Percentiles rank a stretch among this genome's conserved stretches.
Conservation (phyloP, 225 moss, liverwort and hornwort species). For the Bryoerythrophyllum caledonicum region DNA sequence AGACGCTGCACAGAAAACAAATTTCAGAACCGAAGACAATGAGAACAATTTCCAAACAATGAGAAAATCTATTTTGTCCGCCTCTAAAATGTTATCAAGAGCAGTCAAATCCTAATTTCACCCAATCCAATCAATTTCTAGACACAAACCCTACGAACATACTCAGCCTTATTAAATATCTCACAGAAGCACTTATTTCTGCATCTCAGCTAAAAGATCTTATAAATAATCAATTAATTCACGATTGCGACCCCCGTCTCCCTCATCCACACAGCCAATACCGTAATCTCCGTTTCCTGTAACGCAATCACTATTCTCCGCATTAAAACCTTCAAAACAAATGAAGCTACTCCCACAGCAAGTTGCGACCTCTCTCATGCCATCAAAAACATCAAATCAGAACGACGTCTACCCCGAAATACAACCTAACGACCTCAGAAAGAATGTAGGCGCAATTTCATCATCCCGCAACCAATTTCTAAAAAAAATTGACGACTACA, state of each 20-base stretch:
- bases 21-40: slow-evolving; percentile 13
- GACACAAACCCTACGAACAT: slow-evolving; percentile 19
- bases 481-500: too few relatives aligned
- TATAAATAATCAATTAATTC: not conserved
- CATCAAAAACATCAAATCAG: not conserved
- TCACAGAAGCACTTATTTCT: not conserved
- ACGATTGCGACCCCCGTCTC: not conserved
- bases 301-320: not conserved
- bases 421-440: not conserved
- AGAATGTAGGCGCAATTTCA: not conserved
- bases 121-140: slow-evolving; percentile 16
- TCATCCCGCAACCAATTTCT: not conserved
- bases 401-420: not conserved
- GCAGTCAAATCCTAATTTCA: not conserved
- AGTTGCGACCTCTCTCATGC: not conserved
- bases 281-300: not conserved
- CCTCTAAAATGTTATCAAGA: not conserved
- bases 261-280: not conserved
- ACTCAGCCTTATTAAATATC: not conserved
- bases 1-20: slow-evolving; percentile 46
- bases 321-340: not conserved
- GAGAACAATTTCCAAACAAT: slow-evolving; percentile 1
- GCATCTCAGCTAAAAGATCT: not conserved
- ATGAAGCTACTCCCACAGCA: not conserved
- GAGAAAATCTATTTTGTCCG: not conserved